phyloP scores from a whole-genome alignment of 2,329 filamentous ascomycete genomes.

The Aspergillus intermedius region DNA sequence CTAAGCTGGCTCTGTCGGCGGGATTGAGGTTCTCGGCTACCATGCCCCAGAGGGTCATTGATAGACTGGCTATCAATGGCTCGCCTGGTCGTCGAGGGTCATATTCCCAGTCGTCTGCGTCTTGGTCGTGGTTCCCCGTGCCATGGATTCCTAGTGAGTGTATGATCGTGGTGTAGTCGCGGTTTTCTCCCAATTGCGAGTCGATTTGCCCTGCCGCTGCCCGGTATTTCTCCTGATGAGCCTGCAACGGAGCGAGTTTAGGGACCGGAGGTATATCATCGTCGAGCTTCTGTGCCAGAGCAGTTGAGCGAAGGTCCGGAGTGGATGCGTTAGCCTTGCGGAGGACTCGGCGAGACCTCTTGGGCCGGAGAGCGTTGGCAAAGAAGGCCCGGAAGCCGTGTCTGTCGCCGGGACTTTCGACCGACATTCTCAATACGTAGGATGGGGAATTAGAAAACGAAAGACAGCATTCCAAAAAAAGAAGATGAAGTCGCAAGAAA shows the following conservation, averaged over 20 bases:
- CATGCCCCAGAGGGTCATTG: conserved; percentile 41
- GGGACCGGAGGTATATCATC: conserved; percentile 24
- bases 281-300: conserved; percentile 14
- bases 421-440: conserved; percentile 18
- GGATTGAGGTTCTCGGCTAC: conserved; percentile 39
- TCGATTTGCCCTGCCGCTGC: conserved; percentile 22
- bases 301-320: conserved; percentile 20
- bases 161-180: conserved; percentile 31
- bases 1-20: conserved; percentile 45
- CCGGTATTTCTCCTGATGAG: conserved; percentile 29
- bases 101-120: conserved; percentile 8
- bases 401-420: conserved; percentile 25
- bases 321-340: conserved; percentile 27
- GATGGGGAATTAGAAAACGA: background rate
- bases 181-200: conserved; percentile 30
- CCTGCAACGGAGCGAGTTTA: conserved; percentile 26
- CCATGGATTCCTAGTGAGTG: conserved; percentile 30
- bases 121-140: conserved; percentile 16
- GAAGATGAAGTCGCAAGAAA: background rate
- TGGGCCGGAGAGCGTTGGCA: conserved; percentile 24
- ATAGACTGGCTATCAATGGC: conserved; percentile 39
- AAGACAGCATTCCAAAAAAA: background rate
- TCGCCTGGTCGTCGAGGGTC: conserved; percentile 32
- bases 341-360: conserved; percentile 32
- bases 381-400: conserved; percentile 25